A percentile compares a stretch with the other conserved stretches of the same genome.
phyloP scores from a whole-genome alignment of 768 basidiomycete genomes.

The Phaeolepiota aurea region DNA sequence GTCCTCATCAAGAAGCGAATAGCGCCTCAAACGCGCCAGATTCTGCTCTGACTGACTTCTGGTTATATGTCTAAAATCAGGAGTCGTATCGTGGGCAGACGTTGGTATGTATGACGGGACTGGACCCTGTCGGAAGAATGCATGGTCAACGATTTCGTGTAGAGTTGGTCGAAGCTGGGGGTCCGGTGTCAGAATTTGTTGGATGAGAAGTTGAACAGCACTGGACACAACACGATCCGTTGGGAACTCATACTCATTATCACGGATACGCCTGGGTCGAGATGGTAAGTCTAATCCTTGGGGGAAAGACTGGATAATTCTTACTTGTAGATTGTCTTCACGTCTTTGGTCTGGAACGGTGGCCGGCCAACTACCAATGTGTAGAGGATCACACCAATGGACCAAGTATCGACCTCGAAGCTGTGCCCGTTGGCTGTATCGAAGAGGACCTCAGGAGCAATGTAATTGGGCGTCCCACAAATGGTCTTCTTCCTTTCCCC shows the following conservation, averaged over 20 bases:
- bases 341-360: conserved; percentile 97
- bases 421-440: conserved; percentile 95
- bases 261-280: conserved; percentile 69
- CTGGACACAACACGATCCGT: conserved; percentile 60
- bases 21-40: conserved; percentile 56
- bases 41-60: conserved; percentile 57
- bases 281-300: conserved; percentile 3
- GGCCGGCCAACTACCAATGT: conserved; percentile 92
- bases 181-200: conserved; percentile 77
- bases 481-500: conserved; percentile 99
- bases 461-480: conserved; percentile 98
- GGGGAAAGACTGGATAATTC: conserved; percentile 10
- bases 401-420: conserved; percentile 99
- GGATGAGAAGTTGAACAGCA: conserved; percentile 72
- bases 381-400: conserved; percentile 93
- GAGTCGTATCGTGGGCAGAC: conserved; percentile 66
- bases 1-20: conserved; percentile 59
- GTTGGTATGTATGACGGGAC: conserved; percentile 77
- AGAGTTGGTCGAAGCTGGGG: conserved; percentile 78
- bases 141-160: conserved; percentile 75
- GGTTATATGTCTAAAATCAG: conserved; percentile 67
- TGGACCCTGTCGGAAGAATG: conserved; percentile 76
- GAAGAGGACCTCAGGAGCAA: conserved; percentile 95
- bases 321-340: conserved; percentile 92
- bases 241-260: conserved; percentile 92